Evolutionary conservation across 1,284 basidiomycete genomes (phyloP).

Genomic region (Cerioporus squamosus): DNA sequence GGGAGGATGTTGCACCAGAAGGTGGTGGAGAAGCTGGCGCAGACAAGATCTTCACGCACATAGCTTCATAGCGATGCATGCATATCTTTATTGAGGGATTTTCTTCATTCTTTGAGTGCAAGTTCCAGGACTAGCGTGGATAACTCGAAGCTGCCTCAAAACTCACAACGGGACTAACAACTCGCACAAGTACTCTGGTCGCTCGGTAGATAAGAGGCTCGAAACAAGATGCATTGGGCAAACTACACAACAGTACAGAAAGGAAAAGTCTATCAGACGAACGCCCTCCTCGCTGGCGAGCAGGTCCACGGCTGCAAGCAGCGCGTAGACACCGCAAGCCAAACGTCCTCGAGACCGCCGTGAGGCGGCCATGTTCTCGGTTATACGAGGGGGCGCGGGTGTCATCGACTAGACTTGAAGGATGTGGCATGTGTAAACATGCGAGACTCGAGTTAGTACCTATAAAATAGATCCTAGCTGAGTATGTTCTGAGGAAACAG

Average conservation of each 20-base stretch:
- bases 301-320: conserved; percentile 41
- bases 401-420: conserved; percentile 83
- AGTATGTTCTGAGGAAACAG: conserved; percentile 76
- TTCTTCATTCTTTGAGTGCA: too few relatives aligned
- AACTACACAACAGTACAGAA: background rate
- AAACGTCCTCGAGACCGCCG: conserved; percentile 77
- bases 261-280: conserved; percentile 74
- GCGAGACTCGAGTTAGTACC: conserved; percentile 88
- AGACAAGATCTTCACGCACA: background rate
- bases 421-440: conserved; percentile 85
- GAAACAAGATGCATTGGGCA: background rate
- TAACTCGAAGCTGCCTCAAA: too few relatives aligned
- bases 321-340: conserved; percentile 44
- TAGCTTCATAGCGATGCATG: background rate
- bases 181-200: too few relatives aligned
- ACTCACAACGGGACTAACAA: too few relatives aligned
- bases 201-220: too few relatives aligned
- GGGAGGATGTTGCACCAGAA: conserved; percentile 49
- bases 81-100: too few relatives aligned
- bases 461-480: conserved; percentile 89
- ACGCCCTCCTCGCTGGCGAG: conserved; percentile 68
- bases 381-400: conserved; percentile 69
- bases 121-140: too few relatives aligned
- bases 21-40: conserved; percentile 23
- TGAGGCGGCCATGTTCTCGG: conserved; percentile 69